Evolutionary conservation across 352 stramenopile genomes (phyloP), one percentile per base, ranked within the genome.

Genomic region (Blastocystis sp.): DNA sequence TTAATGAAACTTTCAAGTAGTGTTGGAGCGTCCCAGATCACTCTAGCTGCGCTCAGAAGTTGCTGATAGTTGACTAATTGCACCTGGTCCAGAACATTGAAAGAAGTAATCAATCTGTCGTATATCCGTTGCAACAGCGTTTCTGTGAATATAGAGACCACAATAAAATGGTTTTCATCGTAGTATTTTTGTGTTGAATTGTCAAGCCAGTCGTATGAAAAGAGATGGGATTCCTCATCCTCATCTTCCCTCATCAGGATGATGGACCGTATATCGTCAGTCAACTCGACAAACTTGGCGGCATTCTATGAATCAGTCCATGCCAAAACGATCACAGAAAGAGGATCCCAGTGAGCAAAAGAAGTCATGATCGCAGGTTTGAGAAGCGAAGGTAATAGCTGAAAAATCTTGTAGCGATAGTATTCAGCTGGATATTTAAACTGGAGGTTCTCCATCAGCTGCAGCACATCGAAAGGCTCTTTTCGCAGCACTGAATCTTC

Each of bases 351-450:
- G 20, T 56, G 7, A 15, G 29, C 41, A 34, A 79, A 79, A 13
- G 41, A 20, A 8, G 56, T 39, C 41, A 41, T 9, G 23, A 79
- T 56, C 39, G 68, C 29, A 8, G 68, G 68, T 47, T 79, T 39
- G 20, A 79, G 68, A 23, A 50, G n/a, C 39, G 26, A 79, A 8
- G 68, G 68, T 2, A 79, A n/a, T 20, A 79, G 11, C 41, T 79
- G 68, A 26, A 39, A 61, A 11, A 79, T 8, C 23, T 79, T 79
- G 41, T 79, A 79, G 41, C 68, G 68, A 61, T 79, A 79, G 41
- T 79, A 79, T 34, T 79, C 68, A 9, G 47, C 23, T 9, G 68
- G 37, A n/a, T 43, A 79, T 9, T 79, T 43, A 47, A 79, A 62
- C 50, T 79, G 68, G 26, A 79, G 20, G 8, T 56, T 26, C 68